Conservation (phyloP, 208 protist genomes). For the Borovskyia barvae region DNA sequence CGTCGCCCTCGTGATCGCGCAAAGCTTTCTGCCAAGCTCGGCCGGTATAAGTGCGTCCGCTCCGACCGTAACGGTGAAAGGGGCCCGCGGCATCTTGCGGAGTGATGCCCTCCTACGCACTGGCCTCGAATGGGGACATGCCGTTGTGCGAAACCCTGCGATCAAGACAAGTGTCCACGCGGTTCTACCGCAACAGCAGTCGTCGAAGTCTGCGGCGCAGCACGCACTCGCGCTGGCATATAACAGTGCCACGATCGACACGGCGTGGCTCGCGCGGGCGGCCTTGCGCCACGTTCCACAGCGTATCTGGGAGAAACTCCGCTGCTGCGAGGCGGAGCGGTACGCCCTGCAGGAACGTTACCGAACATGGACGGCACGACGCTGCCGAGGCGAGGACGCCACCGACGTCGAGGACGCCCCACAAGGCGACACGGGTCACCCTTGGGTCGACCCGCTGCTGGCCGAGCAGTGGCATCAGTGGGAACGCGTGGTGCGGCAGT, state of each 20-base stretch:
- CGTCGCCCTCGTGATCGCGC: constrained; percentile 41
- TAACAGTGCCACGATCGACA: constrained; percentile 74
- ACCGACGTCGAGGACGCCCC: constrained; percentile 5
- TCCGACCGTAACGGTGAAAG: background rate
- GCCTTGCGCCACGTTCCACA: constrained; percentile 42
- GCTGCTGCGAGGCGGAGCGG: constrained; percentile 11
- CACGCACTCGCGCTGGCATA: constrained; percentile 14
- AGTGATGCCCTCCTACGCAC: constrained; percentile 18
- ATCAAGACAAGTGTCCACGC: constrained; percentile 23
- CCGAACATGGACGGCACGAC: constrained; percentile 21
- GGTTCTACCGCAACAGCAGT: constrained; percentile 24
- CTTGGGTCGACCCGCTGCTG: constrained; percentile 29
- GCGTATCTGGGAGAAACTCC: constrained; percentile 65
- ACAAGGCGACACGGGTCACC: background rate
- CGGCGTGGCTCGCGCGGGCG: constrained; percentile 44
- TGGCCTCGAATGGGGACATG: constrained; percentile 28
- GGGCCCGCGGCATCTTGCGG: background rate
- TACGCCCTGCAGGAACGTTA: constrained; percentile 18
- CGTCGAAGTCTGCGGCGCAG: constrained; percentile 6
- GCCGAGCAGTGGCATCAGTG: constrained; percentile 42
- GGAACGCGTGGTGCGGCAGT: constrained; percentile 19
- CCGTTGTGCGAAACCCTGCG: constrained; percentile 19
- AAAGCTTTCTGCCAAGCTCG: constrained; percentile 49
- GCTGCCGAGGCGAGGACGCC: background rate
- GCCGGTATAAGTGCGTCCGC: background rate